These are phyloP conservation scores for Penicillium chermesinum DNA, from an alignment of 495 filamentous ascomycete species.

Conservation along the genomic window DNA sequence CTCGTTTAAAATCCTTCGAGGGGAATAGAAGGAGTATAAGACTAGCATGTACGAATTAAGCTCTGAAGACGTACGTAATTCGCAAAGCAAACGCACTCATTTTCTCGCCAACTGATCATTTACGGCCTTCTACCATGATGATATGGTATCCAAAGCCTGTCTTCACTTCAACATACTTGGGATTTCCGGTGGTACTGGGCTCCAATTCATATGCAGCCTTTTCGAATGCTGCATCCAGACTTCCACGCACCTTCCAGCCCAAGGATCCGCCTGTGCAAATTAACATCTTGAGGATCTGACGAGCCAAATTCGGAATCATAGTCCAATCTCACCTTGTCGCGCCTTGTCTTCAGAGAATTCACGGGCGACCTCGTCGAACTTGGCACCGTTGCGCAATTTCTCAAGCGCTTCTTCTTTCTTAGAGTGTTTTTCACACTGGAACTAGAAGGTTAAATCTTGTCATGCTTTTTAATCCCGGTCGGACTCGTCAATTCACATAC, in stretches of 20 bases:
- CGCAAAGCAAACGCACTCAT: no score
- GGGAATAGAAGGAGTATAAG: neutral
- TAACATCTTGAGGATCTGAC: no score
- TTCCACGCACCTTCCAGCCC: constrained; percentile 78
- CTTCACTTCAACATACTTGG: constrained; percentile 76
- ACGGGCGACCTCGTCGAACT: constrained; percentile 85
- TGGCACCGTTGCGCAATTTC: constrained; percentile 68
- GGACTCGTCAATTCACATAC: constrained; percentile 41
- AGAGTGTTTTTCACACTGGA: constrained; percentile 79
- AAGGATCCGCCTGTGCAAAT: constrained; percentile 60
- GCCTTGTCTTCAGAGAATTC: constrained; percentile 90
- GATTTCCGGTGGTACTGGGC: constrained; percentile 66
- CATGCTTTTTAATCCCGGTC: no score
- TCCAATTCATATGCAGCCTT: constrained; percentile 75
- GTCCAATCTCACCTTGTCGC: constrained; percentile 54
- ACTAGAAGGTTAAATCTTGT: no score
- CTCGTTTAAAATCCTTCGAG: neutral
- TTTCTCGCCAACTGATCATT: no score
- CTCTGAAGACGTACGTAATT: neutral
- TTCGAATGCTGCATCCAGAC: constrained; percentile 70
- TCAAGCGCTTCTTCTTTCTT: constrained; percentile 84
- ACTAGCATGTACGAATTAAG: neutral
- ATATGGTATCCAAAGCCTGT: constrained; percentile 89
- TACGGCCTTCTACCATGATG: constrained; percentile 78
- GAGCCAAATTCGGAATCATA: no score